phyloP scores from a whole-genome alignment of 805 yeast genomes.

The Metschnikowia gelsemii region DNA sequence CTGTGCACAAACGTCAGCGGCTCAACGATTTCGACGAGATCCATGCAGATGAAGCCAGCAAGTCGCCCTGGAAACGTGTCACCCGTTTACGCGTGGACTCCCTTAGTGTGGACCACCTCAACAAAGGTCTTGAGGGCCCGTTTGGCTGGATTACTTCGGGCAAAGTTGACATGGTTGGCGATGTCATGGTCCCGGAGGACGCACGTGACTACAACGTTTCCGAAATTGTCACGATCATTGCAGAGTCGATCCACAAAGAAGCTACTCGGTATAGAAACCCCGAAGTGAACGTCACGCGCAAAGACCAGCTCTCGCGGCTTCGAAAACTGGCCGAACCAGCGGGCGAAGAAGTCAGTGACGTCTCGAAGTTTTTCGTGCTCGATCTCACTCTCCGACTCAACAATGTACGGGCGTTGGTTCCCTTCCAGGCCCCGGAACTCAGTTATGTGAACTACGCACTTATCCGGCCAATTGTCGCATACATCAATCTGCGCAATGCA shows the following conservation, averaged over 20 bases:
- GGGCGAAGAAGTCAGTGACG: conserved; percentile 30
- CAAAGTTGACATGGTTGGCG: conserved; percentile 90
- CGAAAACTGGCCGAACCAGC: not conserved
- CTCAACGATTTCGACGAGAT: conserved; percentile 42
- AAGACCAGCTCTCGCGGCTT: conserved; percentile 31
- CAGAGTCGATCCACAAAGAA: conserved; percentile 48
- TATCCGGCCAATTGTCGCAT: conserved; percentile 92
- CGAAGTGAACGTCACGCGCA: conserved; percentile 29
- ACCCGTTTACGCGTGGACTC: conserved; percentile 84
- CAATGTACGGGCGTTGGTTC: conserved; percentile 86
- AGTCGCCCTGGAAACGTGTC: conserved; percentile 53
- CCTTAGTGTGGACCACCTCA: conserved; percentile 82
- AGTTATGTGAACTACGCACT: conserved; percentile 91
- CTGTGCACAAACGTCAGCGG: conserved; percentile 77
- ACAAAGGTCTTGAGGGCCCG: conserved; percentile 88
- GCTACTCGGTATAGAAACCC: conserved; percentile 45
- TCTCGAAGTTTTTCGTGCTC: conserved; percentile 63
- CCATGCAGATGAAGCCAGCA: conserved; percentile 15
- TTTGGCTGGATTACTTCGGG: conserved; percentile 97
- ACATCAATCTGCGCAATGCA: conserved; percentile 86
- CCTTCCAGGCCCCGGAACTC: conserved; percentile 80
- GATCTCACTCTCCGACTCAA: conserved; percentile 78
- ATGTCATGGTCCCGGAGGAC: conserved; percentile 75
- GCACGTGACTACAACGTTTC: conserved; percentile 47
- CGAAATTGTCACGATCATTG: conserved; percentile 50